These are phyloP conservation scores for Xylaria cubensis DNA, from an alignment of 495 filamentous ascomycete species.

Conservation along the genomic window DNA sequence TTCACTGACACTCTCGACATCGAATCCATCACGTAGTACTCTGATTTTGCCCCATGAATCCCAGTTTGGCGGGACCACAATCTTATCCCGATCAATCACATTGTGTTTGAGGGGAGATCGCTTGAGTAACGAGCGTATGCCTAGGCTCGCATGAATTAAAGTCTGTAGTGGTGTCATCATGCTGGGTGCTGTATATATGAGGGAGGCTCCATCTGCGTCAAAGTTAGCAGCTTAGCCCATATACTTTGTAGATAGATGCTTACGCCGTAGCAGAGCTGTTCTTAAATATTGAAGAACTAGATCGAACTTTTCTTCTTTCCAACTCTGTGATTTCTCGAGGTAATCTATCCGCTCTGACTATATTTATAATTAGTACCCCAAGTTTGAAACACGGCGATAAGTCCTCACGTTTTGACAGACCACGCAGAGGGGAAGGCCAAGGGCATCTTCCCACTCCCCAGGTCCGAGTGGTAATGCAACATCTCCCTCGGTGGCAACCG, in stretches of 20 bases:
- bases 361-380: conserved; percentile 35
- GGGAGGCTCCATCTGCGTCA: conserved; percentile 77
- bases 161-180: conserved; percentile 78
- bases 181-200: conserved; percentile 89
- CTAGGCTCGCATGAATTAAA: conserved; percentile 84
- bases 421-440: conserved; percentile 88
- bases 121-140: conserved; percentile 87
- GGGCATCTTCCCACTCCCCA: conserved; percentile 91
- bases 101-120: conserved; percentile 88
- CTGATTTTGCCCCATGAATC: conserved; percentile 98
- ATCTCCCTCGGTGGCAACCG: conserved; percentile 59
- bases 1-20: conserved; percentile 83
- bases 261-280: conserved; percentile 86
- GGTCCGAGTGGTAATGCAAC: conserved; percentile 81
- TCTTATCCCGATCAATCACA: conserved; percentile 93
- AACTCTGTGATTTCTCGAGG: conserved; percentile 83
- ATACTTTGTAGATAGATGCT: conserved; percentile 37
- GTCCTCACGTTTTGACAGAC: conserved; percentile 87
- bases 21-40: conserved; percentile 90
- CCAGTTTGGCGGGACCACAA: conserved; percentile 94
- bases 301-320: conserved; percentile 95
- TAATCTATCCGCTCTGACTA: conserved; percentile 90
- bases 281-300: conserved; percentile 87
- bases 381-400: not conserved
- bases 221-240: conserved; percentile 29